phyloP scores from a whole-genome alignment of 2,329 filamentous ascomycete genomes.

The Bisporella sp. region DNA sequence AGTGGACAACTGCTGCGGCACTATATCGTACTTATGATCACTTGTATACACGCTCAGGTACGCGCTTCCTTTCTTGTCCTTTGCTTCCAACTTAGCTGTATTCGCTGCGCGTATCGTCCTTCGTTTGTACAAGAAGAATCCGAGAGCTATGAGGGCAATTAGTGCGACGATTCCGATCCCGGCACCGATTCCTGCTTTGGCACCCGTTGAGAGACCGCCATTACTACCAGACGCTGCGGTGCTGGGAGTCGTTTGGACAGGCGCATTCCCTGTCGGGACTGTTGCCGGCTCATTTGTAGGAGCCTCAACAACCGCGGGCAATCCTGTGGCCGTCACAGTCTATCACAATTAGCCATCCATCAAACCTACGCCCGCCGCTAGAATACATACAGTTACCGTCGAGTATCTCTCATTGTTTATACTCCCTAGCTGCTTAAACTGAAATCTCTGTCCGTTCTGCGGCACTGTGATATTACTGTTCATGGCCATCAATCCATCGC shows the following conservation, averaged over 20 bases:
- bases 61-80: too few species aligned
- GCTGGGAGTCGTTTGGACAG: neutral
- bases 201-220: conserved; percentile 5
- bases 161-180: conserved; percentile 3
- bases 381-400: too few species aligned
- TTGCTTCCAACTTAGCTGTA: too few species aligned
- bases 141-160: neutral
- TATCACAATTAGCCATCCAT: too few species aligned
- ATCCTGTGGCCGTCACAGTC: too few species aligned
- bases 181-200: conserved; percentile 9
- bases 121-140: conserved; percentile 1
- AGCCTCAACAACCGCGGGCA: too few species aligned
- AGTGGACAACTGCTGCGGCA: too few species aligned
- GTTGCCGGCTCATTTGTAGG: neutral
- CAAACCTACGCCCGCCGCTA: neutral
- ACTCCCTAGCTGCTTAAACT: too few species aligned
- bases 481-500: conserved; percentile 10
- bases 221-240: neutral
- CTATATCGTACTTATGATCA: too few species aligned
- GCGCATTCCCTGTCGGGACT: neutral
- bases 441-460: conserved; percentile 3
- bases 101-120: neutral
- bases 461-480: conserved; percentile 10
- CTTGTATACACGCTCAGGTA: too few species aligned
- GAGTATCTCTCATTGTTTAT: too few species aligned